Evolutionary conservation across 2,329 filamentous ascomycete genomes (phyloP).

Genomic region (Cladophialophora yegresii): DNA sequence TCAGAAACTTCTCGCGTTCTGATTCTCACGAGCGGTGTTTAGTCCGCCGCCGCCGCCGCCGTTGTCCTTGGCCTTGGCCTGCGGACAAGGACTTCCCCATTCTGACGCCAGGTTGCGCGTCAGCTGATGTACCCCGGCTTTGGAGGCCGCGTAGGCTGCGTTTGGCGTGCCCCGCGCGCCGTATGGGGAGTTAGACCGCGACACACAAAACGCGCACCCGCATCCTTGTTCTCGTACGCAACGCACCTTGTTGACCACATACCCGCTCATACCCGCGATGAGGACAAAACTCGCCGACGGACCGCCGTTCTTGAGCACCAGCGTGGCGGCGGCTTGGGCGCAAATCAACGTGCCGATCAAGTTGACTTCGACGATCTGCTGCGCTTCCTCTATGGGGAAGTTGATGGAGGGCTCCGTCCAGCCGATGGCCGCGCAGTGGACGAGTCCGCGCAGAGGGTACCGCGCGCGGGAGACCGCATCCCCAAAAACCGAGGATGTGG

Average conservation of each 20-base stretch:
- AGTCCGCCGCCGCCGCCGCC: no score
- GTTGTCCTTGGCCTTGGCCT: no score
- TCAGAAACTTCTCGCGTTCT: no score
- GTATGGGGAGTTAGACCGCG: slow-evolving; percentile 54
- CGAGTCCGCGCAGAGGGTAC: slow-evolving; percentile 23
- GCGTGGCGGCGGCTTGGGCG: slow-evolving; percentile 22
- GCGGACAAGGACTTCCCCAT: slow-evolving; percentile 52
- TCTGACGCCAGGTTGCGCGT: slow-evolving; percentile 66
- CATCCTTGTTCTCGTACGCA: no score
- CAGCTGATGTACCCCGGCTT: slow-evolving; percentile 66
- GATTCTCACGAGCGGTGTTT: no score
- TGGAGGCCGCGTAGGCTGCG: slow-evolving; percentile 68
- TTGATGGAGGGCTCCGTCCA: slow-evolving; percentile 44
- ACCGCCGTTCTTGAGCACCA: slow-evolving; percentile 35
- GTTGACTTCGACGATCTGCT: slow-evolving; percentile 65
- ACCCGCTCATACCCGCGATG: slow-evolving; percentile 66
- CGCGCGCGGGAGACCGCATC: slow-evolving; percentile 39
- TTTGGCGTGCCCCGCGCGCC: slow-evolving; percentile 56
- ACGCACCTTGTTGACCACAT: not conserved
- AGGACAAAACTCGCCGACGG: slow-evolving; percentile 70
- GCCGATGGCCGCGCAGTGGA: slow-evolving; percentile 19
- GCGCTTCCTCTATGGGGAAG: slow-evolving; percentile 58
- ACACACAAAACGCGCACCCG: no score
- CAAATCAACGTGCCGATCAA: slow-evolving; percentile 67
- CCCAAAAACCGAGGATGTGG: slow-evolving; percentile 4